These are phyloP conservation scores for Handroanthus guayacan DNA, from an alignment of 257 asterid species.

Conservation along the genomic window DNA sequence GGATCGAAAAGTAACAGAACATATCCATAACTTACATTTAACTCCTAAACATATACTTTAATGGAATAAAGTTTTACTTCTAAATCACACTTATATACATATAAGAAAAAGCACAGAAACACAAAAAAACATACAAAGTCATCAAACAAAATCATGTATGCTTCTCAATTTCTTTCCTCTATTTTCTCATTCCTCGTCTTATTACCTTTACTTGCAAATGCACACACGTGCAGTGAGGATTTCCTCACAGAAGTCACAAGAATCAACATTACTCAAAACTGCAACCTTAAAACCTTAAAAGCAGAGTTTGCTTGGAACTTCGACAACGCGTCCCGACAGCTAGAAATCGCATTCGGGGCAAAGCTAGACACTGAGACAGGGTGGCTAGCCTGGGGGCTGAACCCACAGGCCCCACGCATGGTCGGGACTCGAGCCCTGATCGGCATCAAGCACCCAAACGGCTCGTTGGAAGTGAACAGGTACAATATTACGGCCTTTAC, in stretches of 20 bases:
- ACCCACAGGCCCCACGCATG: slow-evolving; percentile 57
- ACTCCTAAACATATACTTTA: slow-evolving; percentile 25
- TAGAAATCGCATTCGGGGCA: slow-evolving; percentile 58
- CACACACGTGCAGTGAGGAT: slow-evolving; percentile 38
- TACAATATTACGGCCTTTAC: slow-evolving; percentile 48
- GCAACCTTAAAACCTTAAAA: slow-evolving; percentile 43
- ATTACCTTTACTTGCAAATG: slow-evolving; percentile 29
- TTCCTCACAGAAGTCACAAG: slow-evolving; percentile 36
- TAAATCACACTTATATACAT: background rate
- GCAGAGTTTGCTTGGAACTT: slow-evolving; percentile 61
- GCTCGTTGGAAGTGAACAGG: background rate
- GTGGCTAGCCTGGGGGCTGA: slow-evolving; percentile 84
- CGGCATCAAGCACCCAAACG: slow-evolving; percentile 46
- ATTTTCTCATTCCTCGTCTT: background rate
- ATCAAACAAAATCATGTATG: slow-evolving; percentile 29
- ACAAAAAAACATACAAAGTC: background rate
- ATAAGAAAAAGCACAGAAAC: background rate
- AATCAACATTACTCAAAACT: slow-evolving; percentile 31
- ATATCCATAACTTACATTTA: slow-evolving; percentile 43
- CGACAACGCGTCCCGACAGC: slow-evolving; percentile 31
- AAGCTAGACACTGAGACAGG: slow-evolving; percentile 38
- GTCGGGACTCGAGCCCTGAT: slow-evolving; percentile 65
- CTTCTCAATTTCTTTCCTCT: background rate
- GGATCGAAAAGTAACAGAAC: slow-evolving; percentile 27
- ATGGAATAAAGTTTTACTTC: background rate